Evolutionary conservation across 2,329 filamentous ascomycete genomes (phyloP).

Genomic region (Parastagonospora nodorum): DNA sequence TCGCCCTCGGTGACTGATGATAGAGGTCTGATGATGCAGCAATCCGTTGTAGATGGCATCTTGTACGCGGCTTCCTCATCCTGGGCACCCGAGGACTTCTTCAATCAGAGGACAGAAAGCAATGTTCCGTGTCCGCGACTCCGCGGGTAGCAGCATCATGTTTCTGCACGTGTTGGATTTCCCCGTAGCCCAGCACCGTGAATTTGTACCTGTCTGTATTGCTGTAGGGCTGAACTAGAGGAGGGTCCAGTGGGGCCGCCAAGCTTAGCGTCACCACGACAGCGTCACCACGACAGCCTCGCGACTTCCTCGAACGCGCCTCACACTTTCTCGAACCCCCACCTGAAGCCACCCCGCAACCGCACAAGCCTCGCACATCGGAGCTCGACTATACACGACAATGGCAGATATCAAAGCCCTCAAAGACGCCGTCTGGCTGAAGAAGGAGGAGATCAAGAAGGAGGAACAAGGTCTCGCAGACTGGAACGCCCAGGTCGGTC

Average conservation of each 20-base stretch:
- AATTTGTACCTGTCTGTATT: neutral
- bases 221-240: conserved; percentile 21
- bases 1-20: too few relatives aligned
- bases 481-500: conserved; percentile 16
- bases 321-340: neutral
- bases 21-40: too few relatives aligned
- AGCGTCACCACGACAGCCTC: conserved; percentile 11
- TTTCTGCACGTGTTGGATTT: neutral
- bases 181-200: too few relatives aligned
- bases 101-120: too few relatives aligned
- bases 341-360: conserved; percentile 3
- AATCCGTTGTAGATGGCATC: too few relatives aligned
- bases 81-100: too few relatives aligned
- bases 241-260: conserved; percentile 13
- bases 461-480: conserved; percentile 25
- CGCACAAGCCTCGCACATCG: neutral
- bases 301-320: conserved; percentile 12
- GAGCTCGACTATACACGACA: neutral
- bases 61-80: too few relatives aligned
- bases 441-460: conserved; percentile 28
- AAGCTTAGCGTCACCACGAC: conserved; percentile 16
- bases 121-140: too few relatives aligned
- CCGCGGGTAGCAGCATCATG: too few relatives aligned
- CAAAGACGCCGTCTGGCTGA: conserved; percentile 33
- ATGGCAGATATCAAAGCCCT: conserved; percentile 34